phyloP scores from a whole-genome alignment of 371 early-diverging fungal genomes.

The Batrachochytrium dendrobatidis region DNA sequence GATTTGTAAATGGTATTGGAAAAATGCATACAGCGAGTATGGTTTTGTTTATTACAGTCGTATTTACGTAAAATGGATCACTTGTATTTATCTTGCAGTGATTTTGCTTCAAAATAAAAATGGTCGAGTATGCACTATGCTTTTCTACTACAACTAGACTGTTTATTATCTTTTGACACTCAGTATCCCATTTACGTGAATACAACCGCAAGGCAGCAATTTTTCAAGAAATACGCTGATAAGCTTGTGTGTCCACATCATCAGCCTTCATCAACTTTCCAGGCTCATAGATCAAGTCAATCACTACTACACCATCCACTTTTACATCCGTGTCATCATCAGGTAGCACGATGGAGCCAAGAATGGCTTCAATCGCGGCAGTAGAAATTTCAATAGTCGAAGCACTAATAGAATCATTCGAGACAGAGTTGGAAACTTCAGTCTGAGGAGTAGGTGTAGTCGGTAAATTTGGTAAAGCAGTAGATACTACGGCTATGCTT shows the following conservation, averaged over 20 bases:
- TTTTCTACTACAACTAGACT: too few species aligned
- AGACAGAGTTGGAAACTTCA: background rate
- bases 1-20: too few species aligned
- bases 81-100: background rate
- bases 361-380: conserved; percentile 1
- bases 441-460: background rate
- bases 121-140: too few species aligned
- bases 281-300: conserved; percentile 44
- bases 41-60: too few species aligned
- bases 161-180: too few species aligned
- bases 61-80: background rate
- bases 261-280: conserved; percentile 27
- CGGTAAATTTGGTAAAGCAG: background rate
- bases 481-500: background rate
- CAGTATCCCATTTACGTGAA: background rate
- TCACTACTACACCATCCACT: conserved; percentile 26
- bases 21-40: too few species aligned
- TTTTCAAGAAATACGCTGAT: conserved; percentile 19
- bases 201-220: background rate
- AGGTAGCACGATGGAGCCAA: conserved; percentile 9
- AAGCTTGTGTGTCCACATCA: conserved; percentile 24
- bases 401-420: background rate
- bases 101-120: too few species aligned
- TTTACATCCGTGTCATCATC: conserved; percentile 3
- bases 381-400: background rate